These are phyloP conservation scores for Paraurostyla sp. DNA, from an alignment of 73 alveolate genomes.

Conservation along the genomic window DNA sequence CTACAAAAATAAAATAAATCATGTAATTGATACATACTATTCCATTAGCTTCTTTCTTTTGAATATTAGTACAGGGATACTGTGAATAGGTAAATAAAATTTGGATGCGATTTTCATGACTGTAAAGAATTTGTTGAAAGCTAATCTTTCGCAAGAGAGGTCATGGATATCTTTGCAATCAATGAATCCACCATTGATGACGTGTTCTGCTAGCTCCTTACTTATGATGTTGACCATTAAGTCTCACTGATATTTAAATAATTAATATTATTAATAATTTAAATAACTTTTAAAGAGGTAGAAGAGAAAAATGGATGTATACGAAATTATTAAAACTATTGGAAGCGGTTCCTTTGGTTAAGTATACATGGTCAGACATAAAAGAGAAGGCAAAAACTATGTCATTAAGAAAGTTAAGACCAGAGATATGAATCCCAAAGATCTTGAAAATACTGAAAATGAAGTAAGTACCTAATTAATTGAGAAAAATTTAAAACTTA, in stretches of 20 bases:
- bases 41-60: constrained; percentile 57
- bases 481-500: neutral
- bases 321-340: constrained; percentile 96
- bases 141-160: constrained; percentile 63
- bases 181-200: constrained; percentile 60
- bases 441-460: constrained; percentile 95
- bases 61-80: constrained; percentile 69
- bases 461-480: constrained; percentile 81
- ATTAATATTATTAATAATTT: constrained; percentile 5
- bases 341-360: constrained; percentile 98
- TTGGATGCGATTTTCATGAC: constrained; percentile 70
- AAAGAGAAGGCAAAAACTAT: constrained; percentile 93
- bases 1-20: neutral
- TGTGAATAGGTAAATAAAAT: constrained; percentile 71
- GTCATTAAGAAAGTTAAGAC: constrained; percentile 96
- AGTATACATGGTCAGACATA: constrained; percentile 95
- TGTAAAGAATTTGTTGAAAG: constrained; percentile 51
- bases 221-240: constrained; percentile 66
- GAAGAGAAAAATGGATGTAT: constrained; percentile 89
- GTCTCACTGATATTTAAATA: neutral
- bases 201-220: constrained; percentile 62
- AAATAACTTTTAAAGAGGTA: neutral
- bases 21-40: neutral
- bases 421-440: constrained; percentile 95
- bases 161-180: constrained; percentile 67